phyloP scores from a whole-genome alignment of 163 green algal genomes.

The Chloromonas sp. region DNA sequence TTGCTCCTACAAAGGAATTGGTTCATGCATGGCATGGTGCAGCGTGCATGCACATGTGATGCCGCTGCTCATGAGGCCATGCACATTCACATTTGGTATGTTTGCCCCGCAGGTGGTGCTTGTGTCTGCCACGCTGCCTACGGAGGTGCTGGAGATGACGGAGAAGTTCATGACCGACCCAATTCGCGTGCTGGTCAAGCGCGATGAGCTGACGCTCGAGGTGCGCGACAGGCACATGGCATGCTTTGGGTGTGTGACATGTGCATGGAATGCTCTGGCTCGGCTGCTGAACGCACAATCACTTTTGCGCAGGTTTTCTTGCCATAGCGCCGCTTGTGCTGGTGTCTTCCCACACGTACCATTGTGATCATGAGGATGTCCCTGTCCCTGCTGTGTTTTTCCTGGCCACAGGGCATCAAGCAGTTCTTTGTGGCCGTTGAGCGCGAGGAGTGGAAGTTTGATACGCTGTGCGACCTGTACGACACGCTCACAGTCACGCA shows the following conservation, averaged over 20 bases:
- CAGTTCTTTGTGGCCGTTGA: constrained; percentile 99
- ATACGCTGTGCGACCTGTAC: constrained; percentile 98
- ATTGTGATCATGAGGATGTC: too few relatives aligned
- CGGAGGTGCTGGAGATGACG: constrained; percentile 96
- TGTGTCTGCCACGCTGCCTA: constrained; percentile 92
- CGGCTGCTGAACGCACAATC: not conserved
- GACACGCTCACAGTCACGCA: constrained; percentile 89
- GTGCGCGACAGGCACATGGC: constrained; percentile 30
- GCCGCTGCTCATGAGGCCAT: too few relatives aligned
- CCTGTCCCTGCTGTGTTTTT: not conserved
- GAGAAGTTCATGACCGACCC: constrained; percentile 99
- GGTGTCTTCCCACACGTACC: not conserved
- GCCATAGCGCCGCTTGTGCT: not conserved
- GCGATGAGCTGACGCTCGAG: constrained; percentile 98
- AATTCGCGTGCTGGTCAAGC: constrained; percentile 95
- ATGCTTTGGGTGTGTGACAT: not conserved
- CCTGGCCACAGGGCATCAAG: constrained; percentile 84
- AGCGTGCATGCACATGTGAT: too few relatives aligned
- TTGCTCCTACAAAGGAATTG: too few relatives aligned
- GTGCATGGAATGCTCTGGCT: not conserved
- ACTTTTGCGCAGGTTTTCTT: not conserved
- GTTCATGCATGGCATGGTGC: too few relatives aligned
- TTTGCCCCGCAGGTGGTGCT: constrained; percentile 78
- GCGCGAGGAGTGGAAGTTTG: constrained; percentile 99
- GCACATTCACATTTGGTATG: too few relatives aligned